These are phyloP conservation scores for Aspergillus sp. DNA, from an alignment of 2,329 filamentous ascomycete species.

Conservation along the genomic window DNA sequence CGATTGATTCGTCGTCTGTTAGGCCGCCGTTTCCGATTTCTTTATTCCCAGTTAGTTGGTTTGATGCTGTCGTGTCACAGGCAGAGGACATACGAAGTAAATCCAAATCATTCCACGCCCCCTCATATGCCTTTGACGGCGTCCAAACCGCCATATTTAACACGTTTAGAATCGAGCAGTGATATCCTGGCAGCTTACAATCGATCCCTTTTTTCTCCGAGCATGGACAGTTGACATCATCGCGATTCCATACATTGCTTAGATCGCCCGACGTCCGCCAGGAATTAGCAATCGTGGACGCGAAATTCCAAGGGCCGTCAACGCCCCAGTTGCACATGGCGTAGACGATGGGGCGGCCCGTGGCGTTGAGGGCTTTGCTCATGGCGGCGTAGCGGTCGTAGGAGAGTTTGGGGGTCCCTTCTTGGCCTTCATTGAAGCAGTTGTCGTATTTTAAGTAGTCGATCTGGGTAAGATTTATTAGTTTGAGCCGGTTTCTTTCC, in stretches of 20 bases:
- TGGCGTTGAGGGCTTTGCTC: slow-evolving; percentile 41
- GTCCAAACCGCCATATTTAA: slow-evolving; percentile 42
- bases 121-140: slow-evolving; percentile 33
- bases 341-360: slow-evolving; percentile 41
- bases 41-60: neutral
- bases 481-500: neutral
- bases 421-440: slow-evolving; percentile 48
- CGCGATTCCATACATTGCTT: slow-evolving; percentile 39
- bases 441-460: slow-evolving; percentile 51
- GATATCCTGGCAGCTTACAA: slow-evolving; percentile 39
- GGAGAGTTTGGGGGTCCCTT: slow-evolving; percentile 39
- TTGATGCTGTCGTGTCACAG: neutral
- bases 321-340: slow-evolving; percentile 47
- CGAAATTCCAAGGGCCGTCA: slow-evolving; percentile 43
- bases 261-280: slow-evolving; percentile 43
- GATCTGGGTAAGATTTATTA: slow-evolving; percentile 4
- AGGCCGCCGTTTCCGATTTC: slow-evolving; percentile 41
- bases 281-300: slow-evolving; percentile 40
- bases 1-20: slow-evolving; percentile 30
- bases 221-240: slow-evolving; percentile 37
- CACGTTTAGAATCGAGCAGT: slow-evolving; percentile 45
- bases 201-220: slow-evolving; percentile 30
- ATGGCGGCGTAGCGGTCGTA: slow-evolving; percentile 43
- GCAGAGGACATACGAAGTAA: slow-evolving; percentile 25
- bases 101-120: slow-evolving; percentile 44